Conservation (phyloP, 1,139 yeast species). For the Tardiomyces depauwii region DNA sequence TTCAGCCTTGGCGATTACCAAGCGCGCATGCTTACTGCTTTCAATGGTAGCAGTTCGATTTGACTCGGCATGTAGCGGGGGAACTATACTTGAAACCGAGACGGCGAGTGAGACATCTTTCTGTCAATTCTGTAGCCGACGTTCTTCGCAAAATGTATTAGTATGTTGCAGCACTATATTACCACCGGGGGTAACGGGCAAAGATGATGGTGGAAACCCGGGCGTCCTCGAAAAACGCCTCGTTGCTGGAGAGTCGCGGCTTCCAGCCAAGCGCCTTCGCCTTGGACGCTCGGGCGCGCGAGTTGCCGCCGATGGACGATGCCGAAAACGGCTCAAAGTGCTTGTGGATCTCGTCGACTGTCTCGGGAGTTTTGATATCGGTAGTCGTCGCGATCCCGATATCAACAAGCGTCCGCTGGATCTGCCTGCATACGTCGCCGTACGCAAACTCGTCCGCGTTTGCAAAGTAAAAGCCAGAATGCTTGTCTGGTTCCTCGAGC, state of each 20-base stretch:
- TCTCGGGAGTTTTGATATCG: neutral
- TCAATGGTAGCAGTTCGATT: too few relatives aligned
- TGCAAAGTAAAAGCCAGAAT: neutral
- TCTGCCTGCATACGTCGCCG: neutral
- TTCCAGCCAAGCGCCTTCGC: neutral
- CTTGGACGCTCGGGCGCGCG: neutral
- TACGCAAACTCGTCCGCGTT: neutral
- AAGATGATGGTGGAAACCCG: neutral
- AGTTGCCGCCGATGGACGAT: neutral
- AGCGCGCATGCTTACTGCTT: too few relatives aligned
- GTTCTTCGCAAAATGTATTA: too few relatives aligned
- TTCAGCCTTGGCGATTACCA: too few relatives aligned
- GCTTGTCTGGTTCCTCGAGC: constrained; percentile 8
- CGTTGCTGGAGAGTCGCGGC: neutral
- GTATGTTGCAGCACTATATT: too few relatives aligned
- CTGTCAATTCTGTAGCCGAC: too few relatives aligned
- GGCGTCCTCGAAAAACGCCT: neutral
- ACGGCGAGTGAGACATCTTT: too few relatives aligned
- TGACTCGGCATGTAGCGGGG: too few relatives aligned
- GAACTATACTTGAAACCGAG: too few relatives aligned
- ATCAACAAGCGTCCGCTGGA: neutral
- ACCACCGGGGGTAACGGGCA: too few relatives aligned
- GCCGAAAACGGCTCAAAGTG: neutral
- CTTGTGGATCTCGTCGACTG: neutral
- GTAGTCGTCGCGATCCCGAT: neutral